Evolutionary conservation across 305 asterid genomes (phyloP), one percentile per base, ranked within the genome.

Genomic region (Solanum aculeatissimum): DNA sequence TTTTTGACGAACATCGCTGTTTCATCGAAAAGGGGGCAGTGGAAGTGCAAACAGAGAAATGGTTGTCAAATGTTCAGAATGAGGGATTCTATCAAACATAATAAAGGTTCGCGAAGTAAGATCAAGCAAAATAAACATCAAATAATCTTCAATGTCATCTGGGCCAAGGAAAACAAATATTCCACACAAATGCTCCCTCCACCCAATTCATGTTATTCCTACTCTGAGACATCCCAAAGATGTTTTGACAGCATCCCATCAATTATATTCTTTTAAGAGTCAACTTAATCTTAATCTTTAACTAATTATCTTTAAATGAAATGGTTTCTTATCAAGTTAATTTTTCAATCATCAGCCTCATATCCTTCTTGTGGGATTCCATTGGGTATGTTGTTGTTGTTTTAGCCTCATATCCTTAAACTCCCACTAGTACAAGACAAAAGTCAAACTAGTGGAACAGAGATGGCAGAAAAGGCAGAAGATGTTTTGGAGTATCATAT

Each of bases 1-100:
- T 90, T 97, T 94, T 71, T 93, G 90, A 82, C 98, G 93, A 77
- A 97, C 98, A 58, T 97, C 98, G 83, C 99, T 97, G 93, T 72
- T 83, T 62, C 87, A 63, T 72, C 47, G 81, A 83, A 80, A 89
- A 82, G 29, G 74, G 66, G 83, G 71, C 58, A 88, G 84, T 85
- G 82, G 72, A 80, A 79, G 72, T 43, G 83, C 53, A 83, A n/a
- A 42, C 55, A 71, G 38, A 71, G 57, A 43, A 43, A 23, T 27
- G 29, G 57, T 72, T 43, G 80, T 47, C 54, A 35, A 40, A 66
- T 81, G 80, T 63, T 69, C 82, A 85, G 78, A 77, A 85, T 53
- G 80, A 65, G 53, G 13, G 38, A 71, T 72, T 40, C 57, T n/a
- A 55, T 43, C 57, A 80, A 69, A 45, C 82, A 49, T 45, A 70